Percentiles rank a stretch among this genome's conserved stretches.
Conservation (phyloP, 352 stramenopile genomes). For the Pythium dissotocum region DNA sequence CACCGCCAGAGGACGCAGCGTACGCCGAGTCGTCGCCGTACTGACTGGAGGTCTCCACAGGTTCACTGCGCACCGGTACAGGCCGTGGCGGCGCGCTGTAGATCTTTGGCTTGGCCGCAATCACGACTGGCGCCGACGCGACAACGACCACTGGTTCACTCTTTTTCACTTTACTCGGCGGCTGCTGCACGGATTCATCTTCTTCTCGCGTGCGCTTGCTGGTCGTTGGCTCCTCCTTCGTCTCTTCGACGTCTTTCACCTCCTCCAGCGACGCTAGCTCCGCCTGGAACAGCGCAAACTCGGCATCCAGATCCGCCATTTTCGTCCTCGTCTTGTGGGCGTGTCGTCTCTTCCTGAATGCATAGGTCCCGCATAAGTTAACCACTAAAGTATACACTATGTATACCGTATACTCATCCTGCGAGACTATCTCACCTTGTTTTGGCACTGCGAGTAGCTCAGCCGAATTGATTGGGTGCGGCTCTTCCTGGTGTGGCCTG, state of each 20-base stretch:
- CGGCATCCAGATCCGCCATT: conserved; percentile 75
- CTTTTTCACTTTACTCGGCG: conserved; percentile 38
- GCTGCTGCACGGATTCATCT: conserved; percentile 16
- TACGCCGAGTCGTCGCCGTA: neutral
- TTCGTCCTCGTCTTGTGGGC: neutral
- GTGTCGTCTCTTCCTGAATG: too few species aligned
- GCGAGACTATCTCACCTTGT: conserved; percentile 15
- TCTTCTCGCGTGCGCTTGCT: conserved; percentile 42
- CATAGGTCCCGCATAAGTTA: conserved; percentile 17
- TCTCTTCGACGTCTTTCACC: conserved; percentile 41
- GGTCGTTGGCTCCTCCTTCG: neutral
- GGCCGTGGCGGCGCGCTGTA: conserved; percentile 74
- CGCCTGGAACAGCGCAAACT: conserved; percentile 82
- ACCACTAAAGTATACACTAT: conserved; percentile 11
- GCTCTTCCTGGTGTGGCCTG: neutral
- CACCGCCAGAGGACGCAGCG: conserved; percentile 10
- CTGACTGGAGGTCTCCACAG: neutral
- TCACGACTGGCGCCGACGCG: conserved; percentile 13
- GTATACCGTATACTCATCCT: conserved; percentile 4
- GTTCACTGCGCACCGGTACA: conserved; percentile 29
- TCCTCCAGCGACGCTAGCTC: conserved; percentile 79
- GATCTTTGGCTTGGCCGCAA: conserved; percentile 51
- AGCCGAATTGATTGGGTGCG: conserved; percentile 23
- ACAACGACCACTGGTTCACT: conserved; percentile 13
- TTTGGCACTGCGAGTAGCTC: conserved; percentile 22